A percentile compares a stretch with the other conserved stretches of the same genome.
phyloP scores from a whole-genome alignment of 2,329 filamentous ascomycete genomes.

The Phaeosphaeriaceae sp. region DNA sequence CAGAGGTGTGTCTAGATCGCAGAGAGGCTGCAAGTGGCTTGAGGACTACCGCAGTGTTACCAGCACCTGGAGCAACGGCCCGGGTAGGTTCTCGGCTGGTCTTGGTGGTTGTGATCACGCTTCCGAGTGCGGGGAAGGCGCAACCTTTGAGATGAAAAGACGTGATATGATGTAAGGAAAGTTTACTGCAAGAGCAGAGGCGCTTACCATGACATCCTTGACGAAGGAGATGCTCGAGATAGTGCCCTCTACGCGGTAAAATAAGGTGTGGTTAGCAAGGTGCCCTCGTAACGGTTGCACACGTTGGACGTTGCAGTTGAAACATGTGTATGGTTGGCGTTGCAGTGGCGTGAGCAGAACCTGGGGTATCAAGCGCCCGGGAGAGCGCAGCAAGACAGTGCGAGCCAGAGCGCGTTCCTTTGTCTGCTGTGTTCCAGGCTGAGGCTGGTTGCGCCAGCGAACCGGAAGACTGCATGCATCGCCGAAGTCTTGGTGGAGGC shows the following conservation, averaged over 20 bases:
- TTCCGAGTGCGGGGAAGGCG: slow-evolving; percentile 40
- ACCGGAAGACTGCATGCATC: slow-evolving; percentile 20
- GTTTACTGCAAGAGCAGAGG: slow-evolving; percentile 4
- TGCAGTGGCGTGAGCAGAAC: slow-evolving; percentile 37
- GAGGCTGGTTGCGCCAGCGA: slow-evolving; percentile 26
- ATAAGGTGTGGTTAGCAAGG: slow-evolving; percentile 31
- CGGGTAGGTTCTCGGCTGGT: slow-evolving; percentile 26
- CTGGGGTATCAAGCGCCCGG: slow-evolving; percentile 34
- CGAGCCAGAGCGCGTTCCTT: slow-evolving; percentile 18
- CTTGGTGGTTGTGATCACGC: slow-evolving; percentile 35
- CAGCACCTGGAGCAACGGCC: slow-evolving; percentile 29
- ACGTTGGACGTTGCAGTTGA: slow-evolving; percentile 11
- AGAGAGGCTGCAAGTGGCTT: slow-evolving; percentile 37
- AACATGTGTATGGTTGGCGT: slow-evolving; percentile 26
- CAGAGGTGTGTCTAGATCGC: slow-evolving; percentile 18
- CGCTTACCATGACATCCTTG: slow-evolving; percentile 78
- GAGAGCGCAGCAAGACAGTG: slow-evolving; percentile 21
- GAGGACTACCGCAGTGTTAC: slow-evolving; percentile 23
- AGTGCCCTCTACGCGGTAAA: slow-evolving; percentile 69
- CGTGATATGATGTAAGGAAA: slow-evolving; percentile 19
- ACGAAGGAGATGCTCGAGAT: slow-evolving; percentile 85
- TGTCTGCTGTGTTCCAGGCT: slow-evolving; percentile 22
- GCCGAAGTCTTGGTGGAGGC: slow-evolving; percentile 19
- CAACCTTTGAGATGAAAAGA: slow-evolving; percentile 25
- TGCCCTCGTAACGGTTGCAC: slow-evolving; percentile 23